Conservation (phyloP, 768 basidiomycete genomes). For the Lactarius quietus region DNA sequence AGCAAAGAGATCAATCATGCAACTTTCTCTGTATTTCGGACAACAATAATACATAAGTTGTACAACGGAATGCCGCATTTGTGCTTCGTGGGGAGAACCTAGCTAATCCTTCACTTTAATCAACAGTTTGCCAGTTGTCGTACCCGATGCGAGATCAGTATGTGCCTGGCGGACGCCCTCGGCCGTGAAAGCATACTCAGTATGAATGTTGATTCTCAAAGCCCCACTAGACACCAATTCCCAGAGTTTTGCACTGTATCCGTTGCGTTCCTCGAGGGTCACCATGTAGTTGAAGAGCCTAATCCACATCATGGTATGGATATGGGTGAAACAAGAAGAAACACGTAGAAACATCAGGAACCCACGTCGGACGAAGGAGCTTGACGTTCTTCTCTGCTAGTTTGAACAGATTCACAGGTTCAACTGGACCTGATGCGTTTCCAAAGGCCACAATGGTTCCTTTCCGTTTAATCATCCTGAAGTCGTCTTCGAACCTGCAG, state of each 20-base stretch:
- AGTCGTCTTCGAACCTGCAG: conserved; percentile 71
- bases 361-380: conserved; percentile 70
- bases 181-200: conserved; percentile 80
- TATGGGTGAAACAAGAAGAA: not conserved
- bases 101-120: conserved; percentile 52
- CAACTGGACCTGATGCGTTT: conserved; percentile 85
- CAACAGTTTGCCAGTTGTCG: conserved; percentile 83
- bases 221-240: conserved; percentile 52
- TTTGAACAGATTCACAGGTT: conserved; percentile 68
- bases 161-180: conserved; percentile 80
- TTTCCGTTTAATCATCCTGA: conserved; percentile 78
- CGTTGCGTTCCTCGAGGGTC: conserved; percentile 66
- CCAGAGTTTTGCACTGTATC: conserved; percentile 67
- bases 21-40: conserved; percentile 23
- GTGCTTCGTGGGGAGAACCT: conserved; percentile 49
- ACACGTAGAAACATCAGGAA: conserved; percentile 19
- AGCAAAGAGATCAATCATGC: not conserved
- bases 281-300: conserved; percentile 70
- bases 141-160: conserved; percentile 68
- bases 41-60: conserved; percentile 37
- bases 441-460: conserved; percentile 89
- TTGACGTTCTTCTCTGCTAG: conserved; percentile 81
- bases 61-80: conserved; percentile 45
- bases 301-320: conserved; percentile 11
- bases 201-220: conserved; percentile 64